Conservation (phyloP, 257 asterid genomes). For the Petrea volubilis region DNA sequence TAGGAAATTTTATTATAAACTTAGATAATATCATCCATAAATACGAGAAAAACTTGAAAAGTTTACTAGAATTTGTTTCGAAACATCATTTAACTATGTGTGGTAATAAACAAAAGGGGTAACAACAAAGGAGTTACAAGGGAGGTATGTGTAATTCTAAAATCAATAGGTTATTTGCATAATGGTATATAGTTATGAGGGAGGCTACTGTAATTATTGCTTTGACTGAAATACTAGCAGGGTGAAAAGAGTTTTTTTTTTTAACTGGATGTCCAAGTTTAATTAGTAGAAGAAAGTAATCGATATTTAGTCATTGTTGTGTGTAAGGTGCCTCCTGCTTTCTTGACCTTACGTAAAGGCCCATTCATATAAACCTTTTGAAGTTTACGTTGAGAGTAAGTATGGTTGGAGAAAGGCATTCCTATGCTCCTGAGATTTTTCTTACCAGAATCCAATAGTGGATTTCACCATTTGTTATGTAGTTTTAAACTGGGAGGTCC, state of each 20-base stretch:
- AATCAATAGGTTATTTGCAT: no score
- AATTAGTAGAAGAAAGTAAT: not conserved
- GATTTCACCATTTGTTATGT: constrained; percentile 8
- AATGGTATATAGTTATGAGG: no score
- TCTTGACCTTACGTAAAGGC: not conserved
- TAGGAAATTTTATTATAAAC: no score
- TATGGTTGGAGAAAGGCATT: not conserved
- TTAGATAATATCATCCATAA: no score
- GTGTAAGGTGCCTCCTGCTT: not conserved
- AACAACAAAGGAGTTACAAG: no score
- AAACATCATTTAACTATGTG: no score
- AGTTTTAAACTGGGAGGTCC: not conserved
- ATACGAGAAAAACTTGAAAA: no score
- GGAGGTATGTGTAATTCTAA: no score
- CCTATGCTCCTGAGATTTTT: not conserved
- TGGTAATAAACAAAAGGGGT: no score
- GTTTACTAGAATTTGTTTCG: no score
- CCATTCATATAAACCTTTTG: not conserved
- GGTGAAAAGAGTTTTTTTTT: constrained; percentile 3
- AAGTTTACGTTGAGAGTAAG: not conserved
- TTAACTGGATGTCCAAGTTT: constrained; percentile 6
- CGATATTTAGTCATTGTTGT: not conserved
- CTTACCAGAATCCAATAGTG: not conserved
- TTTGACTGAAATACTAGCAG: no score
- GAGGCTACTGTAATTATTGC: no score